phyloP scores from a whole-genome alignment of 176 grass and related monocot genomes.

The Carex myosuroides region DNA sequence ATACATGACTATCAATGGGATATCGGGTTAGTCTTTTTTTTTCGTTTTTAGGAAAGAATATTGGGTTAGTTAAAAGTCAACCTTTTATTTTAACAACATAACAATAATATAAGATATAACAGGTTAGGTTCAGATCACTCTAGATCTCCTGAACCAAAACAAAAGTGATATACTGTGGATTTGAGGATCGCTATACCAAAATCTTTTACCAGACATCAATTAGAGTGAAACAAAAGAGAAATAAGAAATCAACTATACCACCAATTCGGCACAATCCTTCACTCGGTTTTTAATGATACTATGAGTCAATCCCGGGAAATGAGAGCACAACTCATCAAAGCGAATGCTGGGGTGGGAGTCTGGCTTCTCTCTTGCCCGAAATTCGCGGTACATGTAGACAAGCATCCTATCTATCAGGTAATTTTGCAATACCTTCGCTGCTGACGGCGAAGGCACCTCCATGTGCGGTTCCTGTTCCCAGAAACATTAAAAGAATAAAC shows the following conservation, averaged over 20 bases:
- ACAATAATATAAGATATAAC: neutral
- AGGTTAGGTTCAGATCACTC: neutral
- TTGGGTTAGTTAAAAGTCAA: neutral
- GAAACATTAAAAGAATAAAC: slow-evolving; percentile 17
- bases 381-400: slow-evolving; percentile 83
- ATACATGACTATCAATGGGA: neutral
- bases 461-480: slow-evolving; percentile 83
- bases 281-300: slow-evolving; percentile 66
- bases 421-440: slow-evolving; percentile 57
- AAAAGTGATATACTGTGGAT: neutral
- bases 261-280: slow-evolving; percentile 85
- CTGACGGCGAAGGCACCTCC: slow-evolving; percentile 67
- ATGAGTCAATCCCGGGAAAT: slow-evolving; percentile 60
- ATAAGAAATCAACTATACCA: slow-evolving; percentile 34
- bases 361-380: slow-evolving; percentile 78
- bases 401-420: slow-evolving; percentile 82
- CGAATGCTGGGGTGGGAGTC: slow-evolving; percentile 47
- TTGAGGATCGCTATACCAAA: neutral
- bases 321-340: slow-evolving; percentile 70
- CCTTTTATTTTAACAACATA: neutral
- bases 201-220: neutral
- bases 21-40: neutral
- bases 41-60: too few species aligned
- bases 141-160: neutral
- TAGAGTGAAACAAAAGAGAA: neutral